phyloP scores from a whole-genome alignment of 1,284 basidiomycete species.

The Tilletia indica region DNA sequence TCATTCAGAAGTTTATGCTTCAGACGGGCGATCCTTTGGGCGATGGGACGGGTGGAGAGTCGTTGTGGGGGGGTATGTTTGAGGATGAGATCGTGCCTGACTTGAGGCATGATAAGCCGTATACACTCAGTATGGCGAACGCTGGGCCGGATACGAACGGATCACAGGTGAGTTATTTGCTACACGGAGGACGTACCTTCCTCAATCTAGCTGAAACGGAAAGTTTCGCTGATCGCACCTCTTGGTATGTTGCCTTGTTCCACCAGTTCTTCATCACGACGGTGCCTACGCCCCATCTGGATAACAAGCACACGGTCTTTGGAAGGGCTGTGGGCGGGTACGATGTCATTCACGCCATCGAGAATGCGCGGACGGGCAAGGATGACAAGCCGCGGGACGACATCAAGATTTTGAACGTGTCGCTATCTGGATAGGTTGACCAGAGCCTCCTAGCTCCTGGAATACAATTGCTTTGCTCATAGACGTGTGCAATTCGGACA shows the following conservation, averaged over 20 bases:
- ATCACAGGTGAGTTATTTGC: constrained; percentile 5
- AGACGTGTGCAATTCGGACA: too few species aligned
- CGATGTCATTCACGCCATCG: constrained; percentile 72
- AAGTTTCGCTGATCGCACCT: too few species aligned
- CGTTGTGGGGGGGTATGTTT: constrained; percentile 90
- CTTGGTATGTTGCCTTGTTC: background rate
- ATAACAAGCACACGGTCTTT: constrained; percentile 65
- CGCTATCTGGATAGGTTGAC: constrained; percentile 13
- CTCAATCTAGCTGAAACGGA: background rate
- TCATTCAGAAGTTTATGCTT: constrained; percentile 99
- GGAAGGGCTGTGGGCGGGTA: constrained; percentile 61
- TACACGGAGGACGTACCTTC: background rate
- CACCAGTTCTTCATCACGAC: constrained; percentile 96
- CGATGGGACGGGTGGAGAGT: constrained; percentile 90
- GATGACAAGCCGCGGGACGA: constrained; percentile 55
- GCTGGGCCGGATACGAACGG: constrained; percentile 87
- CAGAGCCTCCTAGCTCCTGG: too few species aligned
- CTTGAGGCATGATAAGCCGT: constrained; percentile 86
- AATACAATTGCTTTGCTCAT: too few species aligned
- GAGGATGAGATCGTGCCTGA: constrained; percentile 92
- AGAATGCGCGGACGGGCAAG: constrained; percentile 64
- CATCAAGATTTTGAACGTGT: constrained; percentile 32
- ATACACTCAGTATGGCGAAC: constrained; percentile 99
- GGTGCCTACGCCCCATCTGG: constrained; percentile 87
- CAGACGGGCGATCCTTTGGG: constrained; percentile 96